Base-by-base conservation (phyloP, 2,329 filamentous ascomycete genomes). In the Sporothrix humicola region DNA sequence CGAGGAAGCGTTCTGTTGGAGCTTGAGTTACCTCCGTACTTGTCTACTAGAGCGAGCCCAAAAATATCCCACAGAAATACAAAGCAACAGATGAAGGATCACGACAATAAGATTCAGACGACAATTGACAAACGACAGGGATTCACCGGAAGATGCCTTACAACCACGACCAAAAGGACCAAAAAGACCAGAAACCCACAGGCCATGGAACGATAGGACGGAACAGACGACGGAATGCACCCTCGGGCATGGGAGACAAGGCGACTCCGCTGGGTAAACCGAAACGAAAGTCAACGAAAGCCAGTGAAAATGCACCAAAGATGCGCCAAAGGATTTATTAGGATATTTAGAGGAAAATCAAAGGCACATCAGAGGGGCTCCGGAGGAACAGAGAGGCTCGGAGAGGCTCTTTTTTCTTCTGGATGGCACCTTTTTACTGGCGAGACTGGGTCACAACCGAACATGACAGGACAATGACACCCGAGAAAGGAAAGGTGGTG, bases 401-500 rank as follows among this genome's bases (percentile, higher is more conserved):
- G 31, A 37, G 31, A 37, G 31, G 31, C 31, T 37, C 31, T 37
- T 37, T 37, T 37, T 37, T 7, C 5, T 37, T 37, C 31, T 7
- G 4, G 4, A 37, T 7, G 31, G 31, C 31, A 37, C 31, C 31
- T 37, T 37, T 37, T 37, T 37, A 37, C 31, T 37, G n/a, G n/a
- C n/a, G n/a, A n/a, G n/a, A n/a, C n/a, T n/a, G 31, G 31, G 31
- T 37, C 31, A 37, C 31, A 37, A 37, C 31, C 31, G 31, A 37
- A 37, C 31, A 5, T 63, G 59, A 20, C 59, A 44, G 59, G 59
- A 46, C 59, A 46, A 65, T 65, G 59, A 65, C 37, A 46, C 37
- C 59, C 59, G 42, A n/a, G 46, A 65, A 65, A 42, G 59, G 23
- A 65, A 65, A 44, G 59, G 58, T 46, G 59, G 59, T 65, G 31